These are phyloP conservation scores for Colletotrichum tamarilloi DNA, from an alignment of 2,329 filamentous ascomycete species.

Conservation along the genomic window DNA sequence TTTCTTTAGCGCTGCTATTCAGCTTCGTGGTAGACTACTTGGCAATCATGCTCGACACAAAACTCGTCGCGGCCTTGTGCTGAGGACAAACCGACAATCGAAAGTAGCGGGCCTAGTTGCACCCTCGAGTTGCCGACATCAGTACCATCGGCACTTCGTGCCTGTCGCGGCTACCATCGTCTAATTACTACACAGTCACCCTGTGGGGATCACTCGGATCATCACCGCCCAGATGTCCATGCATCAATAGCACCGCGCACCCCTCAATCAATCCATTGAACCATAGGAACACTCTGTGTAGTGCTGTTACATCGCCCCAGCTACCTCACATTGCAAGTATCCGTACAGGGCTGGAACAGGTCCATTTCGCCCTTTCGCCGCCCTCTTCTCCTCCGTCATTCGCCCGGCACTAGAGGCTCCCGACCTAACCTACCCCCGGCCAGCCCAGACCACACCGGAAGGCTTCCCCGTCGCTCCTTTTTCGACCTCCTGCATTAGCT, in stretches of 20 bases:
- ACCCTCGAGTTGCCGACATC: neutral
- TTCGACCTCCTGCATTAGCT: slow-evolving; percentile 29
- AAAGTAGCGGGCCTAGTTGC: neutral
- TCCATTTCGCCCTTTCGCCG: neutral
- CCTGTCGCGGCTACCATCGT: neutral
- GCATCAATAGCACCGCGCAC: neutral
- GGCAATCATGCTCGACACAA: slow-evolving; percentile 8
- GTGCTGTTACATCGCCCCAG: slow-evolving; percentile 15
- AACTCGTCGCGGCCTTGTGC: neutral
- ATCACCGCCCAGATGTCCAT: slow-evolving; percentile 22
- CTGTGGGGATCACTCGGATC: neutral
- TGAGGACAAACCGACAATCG: neutral
- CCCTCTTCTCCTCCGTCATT: neutral
- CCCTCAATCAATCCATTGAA: neutral
- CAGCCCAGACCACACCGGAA: neutral
- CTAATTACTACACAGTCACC: neutral
- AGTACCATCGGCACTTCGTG: neutral
- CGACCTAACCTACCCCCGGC: neutral
- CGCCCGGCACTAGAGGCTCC: neutral
- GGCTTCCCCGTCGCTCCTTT: slow-evolving; percentile 2
- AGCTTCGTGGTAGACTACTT: neutral
- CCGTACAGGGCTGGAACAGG: slow-evolving; percentile 12
- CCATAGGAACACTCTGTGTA: neutral
- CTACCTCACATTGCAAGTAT: slow-evolving; percentile 9
- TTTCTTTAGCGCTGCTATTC: neutral